These are phyloP conservation scores for Phytophthora boehmeriae DNA, from an alignment of 352 stramenopile species.

Conservation along the genomic window DNA sequence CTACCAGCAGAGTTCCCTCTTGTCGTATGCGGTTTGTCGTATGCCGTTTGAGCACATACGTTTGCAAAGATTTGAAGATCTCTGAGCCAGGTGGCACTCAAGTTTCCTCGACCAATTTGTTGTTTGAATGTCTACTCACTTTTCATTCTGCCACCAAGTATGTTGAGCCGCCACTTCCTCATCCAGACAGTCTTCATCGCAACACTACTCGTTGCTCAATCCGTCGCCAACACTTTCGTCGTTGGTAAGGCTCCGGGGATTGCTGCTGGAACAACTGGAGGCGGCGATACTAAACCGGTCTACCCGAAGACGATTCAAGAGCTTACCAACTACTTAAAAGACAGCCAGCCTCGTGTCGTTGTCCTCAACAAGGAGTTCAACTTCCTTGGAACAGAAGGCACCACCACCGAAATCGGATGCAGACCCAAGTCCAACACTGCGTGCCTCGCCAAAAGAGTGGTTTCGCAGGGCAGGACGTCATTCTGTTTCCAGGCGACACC, in stretches of 20 bases:
- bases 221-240: too few species aligned
- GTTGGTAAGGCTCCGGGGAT: background rate
- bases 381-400: background rate
- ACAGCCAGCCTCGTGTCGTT: background rate
- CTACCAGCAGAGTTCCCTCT: too few species aligned
- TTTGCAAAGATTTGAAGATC: too few species aligned
- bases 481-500: constrained; percentile 42
- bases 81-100: too few species aligned
- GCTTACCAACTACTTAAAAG: background rate
- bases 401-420: background rate
- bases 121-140: too few species aligned
- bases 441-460: constrained; percentile 49
- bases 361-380: background rate
- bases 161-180: too few species aligned
- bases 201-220: too few species aligned
- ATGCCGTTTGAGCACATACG: too few species aligned
- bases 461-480: constrained; percentile 42
- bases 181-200: too few species aligned
- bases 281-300: background rate
- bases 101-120: too few species aligned
- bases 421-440: constrained; percentile 29
- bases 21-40: too few species aligned
- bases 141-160: too few species aligned
- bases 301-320: background rate
- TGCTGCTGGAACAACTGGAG: background rate